Evolutionary conservation across 805 yeast species (phyloP), one percentile per base, ranked within the genome.

Genomic region (Pichia exigua): DNA sequence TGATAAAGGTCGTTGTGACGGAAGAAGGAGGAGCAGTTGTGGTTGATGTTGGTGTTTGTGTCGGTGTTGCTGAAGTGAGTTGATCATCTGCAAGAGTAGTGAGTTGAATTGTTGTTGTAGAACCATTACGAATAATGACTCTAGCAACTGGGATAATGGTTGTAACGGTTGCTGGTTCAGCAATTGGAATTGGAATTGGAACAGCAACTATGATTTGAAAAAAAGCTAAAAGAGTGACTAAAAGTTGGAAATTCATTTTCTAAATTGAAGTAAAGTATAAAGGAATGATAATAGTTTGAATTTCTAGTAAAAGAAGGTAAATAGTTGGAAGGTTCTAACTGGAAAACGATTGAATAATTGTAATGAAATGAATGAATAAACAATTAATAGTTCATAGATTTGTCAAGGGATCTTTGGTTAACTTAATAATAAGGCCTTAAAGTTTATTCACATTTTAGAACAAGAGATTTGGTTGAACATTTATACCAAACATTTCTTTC

Each of bases 41-140:
- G 13, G 35, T 13, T 30, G 35, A 7, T 17, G 53, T 21, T 2
- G 46, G 30, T 10, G 30, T 27, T 12, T 17, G n/a, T 9, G 35
- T 30, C 13, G 35, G n/a, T 13, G 53, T 27, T 2, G 46, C 46
- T 13, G 39, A 8, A 24, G 35, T 30, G 12, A 4, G 10, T 30
- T 12, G 7, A 30, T 30, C 35, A 13, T 30, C 35, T 27, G 49
- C 12, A 22, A 46, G 21, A 12, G 54, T 53, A 4, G 47, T 26
- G 21, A 47, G 47, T 4, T 21, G 27, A 10, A 47, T 45, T 10
- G 50, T 47, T 13, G 46, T 44, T 6, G 57, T 52, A 38, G 43
- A 38, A 41, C 39, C 56, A 30, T 44, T 57, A 9, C 68, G 61
- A 10, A 64, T 63, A 18, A 73, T 68, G 27, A 64, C 62, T n/a